A percentile compares a stretch with the other conserved stretches of the same genome.
phyloP scores from a whole-genome alignment of 2,329 filamentous ascomycete species.

The Diaporthe eres region DNA sequence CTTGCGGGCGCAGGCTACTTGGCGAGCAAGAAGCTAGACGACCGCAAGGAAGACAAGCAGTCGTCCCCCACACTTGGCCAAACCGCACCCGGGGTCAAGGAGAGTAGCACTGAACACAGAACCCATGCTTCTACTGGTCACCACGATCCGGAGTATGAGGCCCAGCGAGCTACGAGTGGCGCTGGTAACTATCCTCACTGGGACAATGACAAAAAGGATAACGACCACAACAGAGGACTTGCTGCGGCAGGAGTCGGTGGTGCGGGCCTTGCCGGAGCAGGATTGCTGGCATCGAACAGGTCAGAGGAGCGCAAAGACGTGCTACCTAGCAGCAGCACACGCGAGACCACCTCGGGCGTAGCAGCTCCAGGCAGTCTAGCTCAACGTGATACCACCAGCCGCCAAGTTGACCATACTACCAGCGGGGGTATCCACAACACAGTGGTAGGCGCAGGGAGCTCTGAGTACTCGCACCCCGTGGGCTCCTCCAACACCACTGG shows the following conservation, averaged over 20 bases:
- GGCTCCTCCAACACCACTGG: neutral
- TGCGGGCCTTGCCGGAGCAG: constrained; percentile 16
- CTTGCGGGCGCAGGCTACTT: constrained; percentile 37
- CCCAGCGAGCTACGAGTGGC: constrained; percentile 19
- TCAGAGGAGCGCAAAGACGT: neutral
- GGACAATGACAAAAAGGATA: constrained; percentile 9
- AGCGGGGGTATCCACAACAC: constrained; percentile 39
- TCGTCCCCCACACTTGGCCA: neutral
- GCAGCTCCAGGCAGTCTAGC: neutral
- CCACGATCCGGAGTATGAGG: neutral
- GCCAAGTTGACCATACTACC: neutral
- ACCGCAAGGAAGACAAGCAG: neutral
- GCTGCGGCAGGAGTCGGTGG: constrained; percentile 1
- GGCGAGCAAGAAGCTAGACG: neutral
- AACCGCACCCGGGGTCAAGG: neutral
- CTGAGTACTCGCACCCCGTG: neutral
- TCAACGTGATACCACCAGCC: neutral
- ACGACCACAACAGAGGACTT: neutral
- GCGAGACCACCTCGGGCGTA: neutral
- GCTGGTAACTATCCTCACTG: constrained; percentile 25
- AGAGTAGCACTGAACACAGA: neutral
- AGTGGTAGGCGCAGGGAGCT: constrained; percentile 33
- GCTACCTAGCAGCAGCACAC: neutral
- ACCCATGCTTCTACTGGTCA: neutral
- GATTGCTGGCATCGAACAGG: neutral